phyloP scores from a whole-genome alignment of 2,329 filamentous ascomycete species.

The Sarocladiaceae sp. region DNA sequence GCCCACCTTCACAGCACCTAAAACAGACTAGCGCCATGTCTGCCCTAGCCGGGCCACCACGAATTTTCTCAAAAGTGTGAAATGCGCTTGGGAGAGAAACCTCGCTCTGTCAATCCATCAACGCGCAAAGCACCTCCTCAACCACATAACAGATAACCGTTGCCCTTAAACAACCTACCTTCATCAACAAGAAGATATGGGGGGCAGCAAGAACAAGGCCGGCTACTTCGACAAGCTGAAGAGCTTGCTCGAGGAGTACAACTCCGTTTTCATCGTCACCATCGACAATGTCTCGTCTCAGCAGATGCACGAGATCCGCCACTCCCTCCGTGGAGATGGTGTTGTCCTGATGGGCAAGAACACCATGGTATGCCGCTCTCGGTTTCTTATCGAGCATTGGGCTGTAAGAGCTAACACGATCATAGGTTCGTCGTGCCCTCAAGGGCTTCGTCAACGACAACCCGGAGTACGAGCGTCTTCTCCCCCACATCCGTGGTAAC shows the following conservation, averaged over 20 bases:
- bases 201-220: slow-evolving; percentile 91
- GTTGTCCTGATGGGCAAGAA: slow-evolving; percentile 99
- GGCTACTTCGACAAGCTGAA: slow-evolving; percentile 99
- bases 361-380: slow-evolving; percentile 75
- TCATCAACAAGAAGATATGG: slow-evolving; percentile 93
- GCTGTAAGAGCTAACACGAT: not conserved
- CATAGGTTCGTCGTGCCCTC: slow-evolving; percentile 85
- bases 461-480: slow-evolving; percentile 96
- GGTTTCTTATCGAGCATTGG: slow-evolving; percentile 19
- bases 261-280: slow-evolving; percentile 93
- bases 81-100: slow-evolving; percentile 8
- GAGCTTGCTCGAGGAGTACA: slow-evolving; percentile 91
- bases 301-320: slow-evolving; percentile 99
- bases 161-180: slow-evolving; percentile 99
- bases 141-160: slow-evolving; percentile 24
- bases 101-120: slow-evolving; percentile 11
- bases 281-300: slow-evolving; percentile 99
- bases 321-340: slow-evolving; percentile 80
- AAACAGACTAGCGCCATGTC: slow-evolving; percentile 20
- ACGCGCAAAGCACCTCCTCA: slow-evolving; percentile 13
- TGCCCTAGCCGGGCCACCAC: slow-evolving; percentile 30
- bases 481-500: slow-evolving; percentile 95
- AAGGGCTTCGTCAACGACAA: slow-evolving; percentile 87
- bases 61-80: slow-evolving; percentile 11
- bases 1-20: slow-evolving; percentile 8